phyloP scores from a whole-genome alignment of 257 asterid genomes.

The Forsythia viridissima region DNA sequence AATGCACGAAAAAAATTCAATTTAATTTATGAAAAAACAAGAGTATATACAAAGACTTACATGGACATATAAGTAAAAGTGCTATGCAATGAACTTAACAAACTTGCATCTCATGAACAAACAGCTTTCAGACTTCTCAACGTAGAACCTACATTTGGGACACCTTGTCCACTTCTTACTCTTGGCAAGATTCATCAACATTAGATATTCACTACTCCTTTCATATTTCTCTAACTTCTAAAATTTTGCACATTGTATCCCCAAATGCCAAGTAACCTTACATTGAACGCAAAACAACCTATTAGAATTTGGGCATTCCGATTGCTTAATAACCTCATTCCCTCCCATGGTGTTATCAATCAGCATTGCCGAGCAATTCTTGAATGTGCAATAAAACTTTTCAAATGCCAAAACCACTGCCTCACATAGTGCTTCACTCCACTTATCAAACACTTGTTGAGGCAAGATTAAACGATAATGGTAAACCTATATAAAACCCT shows the following conservation, averaged over 20 bases:
- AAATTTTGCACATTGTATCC: slow-evolving; percentile 44
- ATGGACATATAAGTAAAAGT: neutral
- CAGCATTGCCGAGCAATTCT: slow-evolving; percentile 62
- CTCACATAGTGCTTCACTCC: slow-evolving; percentile 78
- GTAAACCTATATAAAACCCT: slow-evolving; percentile 54
- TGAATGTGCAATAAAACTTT: slow-evolving; percentile 63
- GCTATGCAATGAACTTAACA: neutral
- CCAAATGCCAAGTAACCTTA: slow-evolving; percentile 61
- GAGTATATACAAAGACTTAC: neutral
- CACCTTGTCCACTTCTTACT: slow-evolving; percentile 53
- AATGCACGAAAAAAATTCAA: neutral
- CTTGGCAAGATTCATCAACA: slow-evolving; percentile 50
- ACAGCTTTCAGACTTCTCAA: slow-evolving; percentile 61
- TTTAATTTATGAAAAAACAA: neutral
- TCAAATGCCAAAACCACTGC: slow-evolving; percentile 48
- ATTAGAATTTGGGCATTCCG: slow-evolving; percentile 60
- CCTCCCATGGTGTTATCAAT: slow-evolving; percentile 26
- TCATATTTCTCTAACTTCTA: slow-evolving; percentile 41
- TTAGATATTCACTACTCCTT: slow-evolving; percentile 46
- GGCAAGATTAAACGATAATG: slow-evolving; percentile 60
- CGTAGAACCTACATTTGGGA: slow-evolving; percentile 50
- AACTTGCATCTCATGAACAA: slow-evolving; percentile 72
- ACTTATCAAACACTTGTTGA: slow-evolving; percentile 58
- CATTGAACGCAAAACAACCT: slow-evolving; percentile 62
- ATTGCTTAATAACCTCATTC: slow-evolving; percentile 9